phyloP scores from a whole-genome alignment of 2,329 filamentous ascomycete species.

The Penicillium nordicum region DNA sequence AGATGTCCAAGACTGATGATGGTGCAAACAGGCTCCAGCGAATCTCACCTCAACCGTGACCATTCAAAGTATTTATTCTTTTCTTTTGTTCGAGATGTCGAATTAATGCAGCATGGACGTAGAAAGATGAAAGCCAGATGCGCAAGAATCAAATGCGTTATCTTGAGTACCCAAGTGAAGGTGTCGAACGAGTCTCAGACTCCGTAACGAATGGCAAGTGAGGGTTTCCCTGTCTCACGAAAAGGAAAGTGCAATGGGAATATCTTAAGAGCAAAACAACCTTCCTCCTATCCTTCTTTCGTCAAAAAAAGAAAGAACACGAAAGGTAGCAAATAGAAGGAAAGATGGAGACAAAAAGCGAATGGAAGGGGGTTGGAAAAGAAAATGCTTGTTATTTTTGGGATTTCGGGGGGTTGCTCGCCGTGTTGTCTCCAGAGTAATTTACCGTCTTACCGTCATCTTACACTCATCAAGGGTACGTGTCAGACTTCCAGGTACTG shows the following conservation, averaged over 20 bases:
- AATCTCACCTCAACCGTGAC: conserved; percentile 30
- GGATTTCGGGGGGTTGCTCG: conserved; percentile 15
- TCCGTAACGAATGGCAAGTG: conserved; percentile 22
- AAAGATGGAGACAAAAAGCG: conserved; percentile 25
- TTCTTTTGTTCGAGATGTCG: conserved; percentile 1
- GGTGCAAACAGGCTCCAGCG: background rate
- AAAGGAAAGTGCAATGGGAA: conserved; percentile 11
- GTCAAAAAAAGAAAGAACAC: conserved; percentile 24
- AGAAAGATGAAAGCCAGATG: conserved; percentile 8
- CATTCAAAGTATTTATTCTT: conserved; percentile 28
- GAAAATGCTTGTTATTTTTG: conserved; percentile 25
- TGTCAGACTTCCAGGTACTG: conserved; percentile 11
- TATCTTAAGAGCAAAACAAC: conserved; percentile 10
- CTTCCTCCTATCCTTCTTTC: conserved; percentile 13
- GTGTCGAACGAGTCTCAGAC: conserved; percentile 21
- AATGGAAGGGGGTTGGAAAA: conserved; percentile 22
- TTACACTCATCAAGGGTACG: conserved; percentile 12
- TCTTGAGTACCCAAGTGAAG: conserved; percentile 2
- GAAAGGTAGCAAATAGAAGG: conserved; percentile 31
- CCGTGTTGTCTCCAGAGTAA: conserved; percentile 13
- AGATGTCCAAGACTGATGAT: background rate
- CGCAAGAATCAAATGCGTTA: background rate
- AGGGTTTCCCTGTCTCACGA: background rate
- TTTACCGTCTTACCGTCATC: conserved; percentile 26
- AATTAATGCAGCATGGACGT: conserved; percentile 23